Evolutionary conservation across 331 rosid genomes (phyloP), one percentile per base, ranked within the genome.

Genomic region (Erythrophleum ivorense): DNA sequence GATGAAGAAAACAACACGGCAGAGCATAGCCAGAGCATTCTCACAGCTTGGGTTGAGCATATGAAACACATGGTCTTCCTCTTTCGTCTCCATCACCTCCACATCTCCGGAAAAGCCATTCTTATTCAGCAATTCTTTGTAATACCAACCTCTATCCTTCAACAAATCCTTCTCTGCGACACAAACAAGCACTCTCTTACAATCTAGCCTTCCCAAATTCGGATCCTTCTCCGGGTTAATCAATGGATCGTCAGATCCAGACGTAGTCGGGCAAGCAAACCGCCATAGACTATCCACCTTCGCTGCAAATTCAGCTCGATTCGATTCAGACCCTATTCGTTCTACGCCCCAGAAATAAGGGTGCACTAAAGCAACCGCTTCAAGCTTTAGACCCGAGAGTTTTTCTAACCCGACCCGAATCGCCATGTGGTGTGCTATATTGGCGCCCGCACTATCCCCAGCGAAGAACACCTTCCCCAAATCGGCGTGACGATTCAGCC

Each of bases 21-120:
- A 24, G 6, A 85, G 74, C 83, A 85, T 38, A 21, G 2, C 19
- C 9, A 6, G 0, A 57, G 68, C 68, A 31, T 31, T 62, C 68
- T 62, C 68, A 31, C 68, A 62, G 68, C 68, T 62, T 62, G 68
- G 40, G 6, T 11, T 62, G n/a, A 0, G 12, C 68, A 62, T 13
- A n/a, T 31, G 68, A 3, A 62, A 62, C 68, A 4, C 40, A 14
- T 62, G 68, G 0, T 1, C 68, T 31, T 62, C 68, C 41, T 31
- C 68, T 13, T 80, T 31, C 33, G 49, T 33, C 81, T 78, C 91
- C 57, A 75, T n/a, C 18, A 88, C 81, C 74, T 88, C 83, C 53
- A 85, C 87, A 2, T 9, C 79, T 52, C 91, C 91, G 1, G 0
- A 40, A 83, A 84, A 88, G 33, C 59, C 91, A 54, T 83, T 86